Conservation (phyloP, 805 yeast species). For the Kazachstania bromeliacearum region DNA sequence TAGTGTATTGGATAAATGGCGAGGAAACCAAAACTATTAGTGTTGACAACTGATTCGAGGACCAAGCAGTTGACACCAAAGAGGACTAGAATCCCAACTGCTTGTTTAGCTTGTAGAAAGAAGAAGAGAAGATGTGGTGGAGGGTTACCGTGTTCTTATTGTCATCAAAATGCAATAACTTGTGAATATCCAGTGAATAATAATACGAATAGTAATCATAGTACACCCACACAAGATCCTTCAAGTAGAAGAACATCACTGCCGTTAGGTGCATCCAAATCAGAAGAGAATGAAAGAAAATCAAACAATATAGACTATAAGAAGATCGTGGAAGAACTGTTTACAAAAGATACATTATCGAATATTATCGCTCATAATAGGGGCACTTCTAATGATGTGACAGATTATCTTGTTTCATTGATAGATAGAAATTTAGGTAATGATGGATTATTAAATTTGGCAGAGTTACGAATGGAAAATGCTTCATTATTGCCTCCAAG, state of each 20-base stretch:
- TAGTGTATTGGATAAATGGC: conserved; percentile 32
- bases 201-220: neutral
- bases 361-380: too few species aligned
- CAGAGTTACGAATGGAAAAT: neutral
- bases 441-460: neutral
- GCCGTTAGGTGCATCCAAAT: neutral
- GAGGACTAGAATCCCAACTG: conserved; percentile 59
- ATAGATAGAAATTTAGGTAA: conserved; percentile 1
- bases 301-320: conserved; percentile 3
- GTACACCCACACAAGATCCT: neutral
- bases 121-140: conserved; percentile 79
- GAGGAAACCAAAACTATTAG: conserved; percentile 16
- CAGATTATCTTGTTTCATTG: conserved; percentile 3
- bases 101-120: conserved; percentile 67
- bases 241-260: neutral
- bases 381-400: conserved; percentile 1
- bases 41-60: conserved; percentile 17
- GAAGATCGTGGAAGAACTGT: conserved; percentile 5
- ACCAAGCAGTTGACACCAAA: conserved; percentile 28
- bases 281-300: neutral
- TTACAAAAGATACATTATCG: conserved; percentile 4
- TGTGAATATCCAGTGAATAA: conserved; percentile 6
- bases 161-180: conserved; percentile 2
- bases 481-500: conserved; percentile 50
- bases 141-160: conserved; percentile 66